These are phyloP conservation scores for Amaranthus hypochondriacus DNA, from an alignment of 148 eudicot genomes.

Conservation along the genomic window DNA sequence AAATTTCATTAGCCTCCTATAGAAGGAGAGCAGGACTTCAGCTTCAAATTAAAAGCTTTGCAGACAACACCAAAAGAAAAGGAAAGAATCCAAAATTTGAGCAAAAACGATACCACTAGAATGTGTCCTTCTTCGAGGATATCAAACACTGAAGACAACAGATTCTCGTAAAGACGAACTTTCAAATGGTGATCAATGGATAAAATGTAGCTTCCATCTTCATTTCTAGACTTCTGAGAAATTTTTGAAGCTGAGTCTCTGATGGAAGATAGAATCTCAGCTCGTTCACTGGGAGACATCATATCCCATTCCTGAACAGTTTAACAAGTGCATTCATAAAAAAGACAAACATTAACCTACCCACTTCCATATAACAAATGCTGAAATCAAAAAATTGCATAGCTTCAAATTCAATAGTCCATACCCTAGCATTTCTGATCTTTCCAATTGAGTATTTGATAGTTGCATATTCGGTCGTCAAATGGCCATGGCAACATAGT, in stretches of 20 bases:
- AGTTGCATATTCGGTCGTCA: constrained; percentile 35
- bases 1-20: constrained; percentile 70
- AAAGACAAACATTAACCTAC: constrained; percentile 6
- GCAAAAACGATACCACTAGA: constrained; percentile 39
- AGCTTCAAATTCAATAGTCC: constrained; percentile 12
- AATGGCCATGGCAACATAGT: constrained; percentile 37
- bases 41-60: constrained; percentile 3
- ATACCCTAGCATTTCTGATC: constrained; percentile 62
- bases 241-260: constrained; percentile 42
- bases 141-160: constrained; percentile 71
- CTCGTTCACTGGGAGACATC: constrained; percentile 57
- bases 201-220: constrained; percentile 47
- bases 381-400: neutral
- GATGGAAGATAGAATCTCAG: constrained; percentile 51
- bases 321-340: neutral
- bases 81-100: constrained; percentile 1
- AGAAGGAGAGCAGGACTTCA: constrained; percentile 1
- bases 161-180: constrained; percentile 70
- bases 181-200: constrained; percentile 62
- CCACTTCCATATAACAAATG: constrained; percentile 7
- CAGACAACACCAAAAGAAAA: constrained; percentile 8
- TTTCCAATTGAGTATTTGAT: constrained; percentile 50
- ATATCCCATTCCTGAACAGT: constrained; percentile 63
- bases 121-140: constrained; percentile 83
- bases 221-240: constrained; percentile 36